A percentile compares a stretch with the other conserved stretches of the same genome.
phyloP scores from a whole-genome alignment of 2,329 filamentous ascomycete species.

The Parascedosporium putredinis region DNA sequence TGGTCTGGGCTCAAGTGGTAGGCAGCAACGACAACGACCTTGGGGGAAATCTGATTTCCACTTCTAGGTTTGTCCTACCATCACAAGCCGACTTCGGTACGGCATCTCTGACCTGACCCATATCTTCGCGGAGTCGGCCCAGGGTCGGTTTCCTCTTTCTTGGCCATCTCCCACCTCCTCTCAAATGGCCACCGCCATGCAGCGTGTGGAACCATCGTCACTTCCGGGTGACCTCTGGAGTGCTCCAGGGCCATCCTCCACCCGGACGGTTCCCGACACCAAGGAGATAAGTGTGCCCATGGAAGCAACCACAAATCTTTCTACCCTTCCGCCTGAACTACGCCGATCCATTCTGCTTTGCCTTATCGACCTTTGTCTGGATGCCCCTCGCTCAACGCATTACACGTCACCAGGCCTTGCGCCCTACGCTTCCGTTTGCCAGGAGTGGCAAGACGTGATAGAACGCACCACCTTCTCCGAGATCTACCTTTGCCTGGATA shows the following conservation, averaged over 20 bases:
- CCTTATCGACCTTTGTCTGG: neutral
- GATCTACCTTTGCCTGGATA: slow-evolving; percentile 7
- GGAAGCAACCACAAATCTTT: neutral
- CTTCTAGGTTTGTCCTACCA: too few relatives aligned
- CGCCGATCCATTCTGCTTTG: slow-evolving; percentile 1
- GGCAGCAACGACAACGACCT: too few relatives aligned
- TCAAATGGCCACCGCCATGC: neutral
- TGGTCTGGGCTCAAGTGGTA: too few relatives aligned
- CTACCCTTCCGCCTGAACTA: slow-evolving; percentile 6
- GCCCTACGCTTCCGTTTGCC: slow-evolving; percentile 9
- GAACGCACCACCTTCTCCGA: slow-evolving; percentile 10
- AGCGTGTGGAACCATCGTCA: neutral
- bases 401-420: neutral
- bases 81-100: too few relatives aligned
- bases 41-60: too few relatives aligned
- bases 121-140: neutral
- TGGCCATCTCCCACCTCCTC: neutral
- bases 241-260: neutral
- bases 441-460: slow-evolving; percentile 10
- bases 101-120: neutral
- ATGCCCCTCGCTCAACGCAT: neutral
- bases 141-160: neutral
- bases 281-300: neutral
- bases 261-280: neutral
- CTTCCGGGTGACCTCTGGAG: neutral